These are phyloP conservation scores for Astrothelium macrocarpum DNA, from an alignment of 495 filamentous ascomycete species.

Conservation along the genomic window DNA sequence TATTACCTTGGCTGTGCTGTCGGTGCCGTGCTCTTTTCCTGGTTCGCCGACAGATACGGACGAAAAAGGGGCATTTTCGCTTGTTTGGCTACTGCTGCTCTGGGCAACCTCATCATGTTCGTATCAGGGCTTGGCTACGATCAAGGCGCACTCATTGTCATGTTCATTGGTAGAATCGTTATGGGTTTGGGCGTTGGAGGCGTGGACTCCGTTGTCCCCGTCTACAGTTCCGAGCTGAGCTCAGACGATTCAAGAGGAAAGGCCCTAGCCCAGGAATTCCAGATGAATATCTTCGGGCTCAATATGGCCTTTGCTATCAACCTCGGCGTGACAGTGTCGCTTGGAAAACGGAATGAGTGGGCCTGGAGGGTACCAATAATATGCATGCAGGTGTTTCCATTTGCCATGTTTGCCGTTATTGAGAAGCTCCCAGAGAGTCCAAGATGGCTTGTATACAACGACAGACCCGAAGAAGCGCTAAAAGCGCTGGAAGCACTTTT, in stretches of 20 bases:
- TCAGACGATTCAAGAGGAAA: constrained; percentile 41
- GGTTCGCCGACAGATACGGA: constrained; percentile 39
- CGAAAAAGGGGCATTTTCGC: constrained; percentile 41
- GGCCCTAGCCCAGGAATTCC: constrained; percentile 49
- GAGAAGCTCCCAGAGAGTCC: constrained; percentile 45
- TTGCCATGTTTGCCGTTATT: constrained; percentile 39
- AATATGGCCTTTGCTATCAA: constrained; percentile 44
- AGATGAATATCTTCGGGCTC: constrained; percentile 49
- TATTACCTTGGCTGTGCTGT: constrained; percentile 49
- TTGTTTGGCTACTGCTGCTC: constrained; percentile 38
- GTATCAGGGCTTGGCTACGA: constrained; percentile 38
- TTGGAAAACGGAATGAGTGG: constrained; percentile 34
- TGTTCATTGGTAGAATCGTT: constrained; percentile 44
- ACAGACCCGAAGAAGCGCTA: constrained; percentile 36
- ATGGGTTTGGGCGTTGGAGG: constrained; percentile 51
- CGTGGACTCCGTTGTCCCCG: constrained; percentile 47
- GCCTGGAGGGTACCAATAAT: constrained; percentile 54
- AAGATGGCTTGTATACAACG: constrained; percentile 40
- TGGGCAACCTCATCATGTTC: constrained; percentile 50
- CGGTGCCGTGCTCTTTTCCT: constrained; percentile 43
- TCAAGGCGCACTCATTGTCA: constrained; percentile 36
- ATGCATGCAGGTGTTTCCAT: constrained; percentile 48
- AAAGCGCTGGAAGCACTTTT: constrained; percentile 35
- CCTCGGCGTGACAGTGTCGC: constrained; percentile 26
- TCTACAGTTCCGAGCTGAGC: constrained; percentile 46